phyloP scores from a whole-genome alignment of 257 asterid genomes.

The Misopates orontium region DNA sequence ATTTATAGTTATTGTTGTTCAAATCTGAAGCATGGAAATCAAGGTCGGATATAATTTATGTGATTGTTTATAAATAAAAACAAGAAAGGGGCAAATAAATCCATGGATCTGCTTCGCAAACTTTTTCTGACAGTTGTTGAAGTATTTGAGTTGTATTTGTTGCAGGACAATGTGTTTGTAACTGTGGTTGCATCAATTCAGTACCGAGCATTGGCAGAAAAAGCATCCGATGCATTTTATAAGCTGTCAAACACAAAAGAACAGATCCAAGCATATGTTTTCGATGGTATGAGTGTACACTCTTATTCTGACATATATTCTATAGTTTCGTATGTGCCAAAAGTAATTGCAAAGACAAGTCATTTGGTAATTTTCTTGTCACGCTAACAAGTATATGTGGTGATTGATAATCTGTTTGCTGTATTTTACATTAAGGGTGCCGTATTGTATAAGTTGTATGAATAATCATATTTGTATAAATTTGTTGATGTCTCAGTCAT shows the following conservation, averaged over 20 bases:
- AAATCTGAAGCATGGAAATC: no score
- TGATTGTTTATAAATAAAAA: neutral
- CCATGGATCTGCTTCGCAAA: neutral
- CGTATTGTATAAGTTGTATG: neutral
- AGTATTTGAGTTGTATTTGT: slow-evolving; percentile 5
- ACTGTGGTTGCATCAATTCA: slow-evolving; percentile 85
- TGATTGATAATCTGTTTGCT: no score
- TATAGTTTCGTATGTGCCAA: slow-evolving; percentile 14
- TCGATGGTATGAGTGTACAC: slow-evolving; percentile 57
- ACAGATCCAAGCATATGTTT: slow-evolving; percentile 86
- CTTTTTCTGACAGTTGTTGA: neutral
- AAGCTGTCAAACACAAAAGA: slow-evolving; percentile 71
- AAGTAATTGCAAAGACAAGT: no score
- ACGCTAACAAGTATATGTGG: no score
- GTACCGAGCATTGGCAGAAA: slow-evolving; percentile 68
- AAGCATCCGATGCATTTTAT: slow-evolving; percentile 81
- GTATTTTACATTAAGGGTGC: no score
- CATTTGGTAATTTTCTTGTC: no score
- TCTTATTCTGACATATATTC: neutral
- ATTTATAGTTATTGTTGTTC: neutral
- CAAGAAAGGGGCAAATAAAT: neutral
- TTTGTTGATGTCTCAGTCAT: neutral
- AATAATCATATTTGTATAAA: neutral
- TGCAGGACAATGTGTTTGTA: slow-evolving; percentile 83
- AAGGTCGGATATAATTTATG: neutral